phyloP scores from a whole-genome alignment of 345 rosid species.

The Brassica carinata region DNA sequence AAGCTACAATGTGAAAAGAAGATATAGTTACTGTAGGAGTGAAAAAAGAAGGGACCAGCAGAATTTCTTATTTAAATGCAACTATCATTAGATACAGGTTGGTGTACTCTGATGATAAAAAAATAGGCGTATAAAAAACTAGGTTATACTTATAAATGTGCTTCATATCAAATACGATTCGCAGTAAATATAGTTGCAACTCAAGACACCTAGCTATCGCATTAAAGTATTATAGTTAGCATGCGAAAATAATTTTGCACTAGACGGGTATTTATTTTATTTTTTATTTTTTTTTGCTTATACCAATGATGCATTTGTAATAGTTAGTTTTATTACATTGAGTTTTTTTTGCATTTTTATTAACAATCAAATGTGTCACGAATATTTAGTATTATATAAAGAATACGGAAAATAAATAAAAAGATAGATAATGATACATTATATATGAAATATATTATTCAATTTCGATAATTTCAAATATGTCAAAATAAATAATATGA shows the following conservation, averaged over 20 bases:
- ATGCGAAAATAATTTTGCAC: neutral
- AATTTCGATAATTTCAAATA: too few relatives aligned
- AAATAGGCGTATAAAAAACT: neutral
- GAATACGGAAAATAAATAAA: too few relatives aligned
- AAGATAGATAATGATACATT: too few relatives aligned
- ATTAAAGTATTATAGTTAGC: slow-evolving; percentile 7
- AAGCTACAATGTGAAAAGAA: neutral
- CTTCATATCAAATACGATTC: slow-evolving; percentile 9
- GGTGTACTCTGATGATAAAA: neutral
- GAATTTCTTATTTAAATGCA: neutral
- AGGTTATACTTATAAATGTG: slow-evolving; percentile 10
- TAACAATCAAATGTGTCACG: too few relatives aligned
- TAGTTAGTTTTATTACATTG: too few relatives aligned
- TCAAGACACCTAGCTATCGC: slow-evolving; percentile 17
- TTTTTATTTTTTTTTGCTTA: too few relatives aligned
- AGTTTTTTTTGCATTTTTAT: too few relatives aligned
- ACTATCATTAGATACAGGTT: neutral
- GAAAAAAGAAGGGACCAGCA: neutral
- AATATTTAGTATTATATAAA: too few relatives aligned
- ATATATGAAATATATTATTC: too few relatives aligned
- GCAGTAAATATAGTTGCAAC: slow-evolving; percentile 2
- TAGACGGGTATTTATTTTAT: too few relatives aligned
- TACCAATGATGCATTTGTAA: too few relatives aligned
- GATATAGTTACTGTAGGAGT: neutral
- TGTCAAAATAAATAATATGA: too few relatives aligned